Conservation (phyloP, 139 green algal species). For the Coelastrella sp. region DNA sequence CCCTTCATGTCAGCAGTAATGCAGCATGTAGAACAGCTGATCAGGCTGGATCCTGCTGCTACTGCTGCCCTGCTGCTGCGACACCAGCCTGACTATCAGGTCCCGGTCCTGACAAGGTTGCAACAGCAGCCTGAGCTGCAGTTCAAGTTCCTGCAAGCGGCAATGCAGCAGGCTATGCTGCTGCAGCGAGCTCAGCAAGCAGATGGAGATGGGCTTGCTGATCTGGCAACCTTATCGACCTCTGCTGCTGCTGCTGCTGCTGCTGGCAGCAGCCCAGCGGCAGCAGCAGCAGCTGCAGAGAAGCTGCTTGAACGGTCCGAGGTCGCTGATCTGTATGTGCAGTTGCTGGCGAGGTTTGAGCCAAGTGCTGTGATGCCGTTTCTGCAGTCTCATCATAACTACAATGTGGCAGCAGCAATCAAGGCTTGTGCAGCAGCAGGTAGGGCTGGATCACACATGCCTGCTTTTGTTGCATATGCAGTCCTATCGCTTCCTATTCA, state of each 20-base stretch:
- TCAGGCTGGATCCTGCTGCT: slow-evolving; percentile 42
- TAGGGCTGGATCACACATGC: background rate
- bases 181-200: slow-evolving; percentile 15
- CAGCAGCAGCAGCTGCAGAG: slow-evolving; percentile 30
- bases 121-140: slow-evolving; percentile 46
- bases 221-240: background rate
- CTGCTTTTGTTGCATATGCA: background rate
- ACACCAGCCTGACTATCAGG: slow-evolving; percentile 12
- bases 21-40: slow-evolving; percentile 43
- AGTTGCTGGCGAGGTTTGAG: slow-evolving; percentile 57
- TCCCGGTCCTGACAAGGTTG: slow-evolving; percentile 43
- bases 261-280: background rate
- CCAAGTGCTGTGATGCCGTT: slow-evolving; percentile 51
- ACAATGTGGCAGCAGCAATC: slow-evolving; percentile 48
- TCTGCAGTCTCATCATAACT: slow-evolving; percentile 51
- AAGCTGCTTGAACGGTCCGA: slow-evolving; percentile 31
- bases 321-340: slow-evolving; percentile 54
- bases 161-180: slow-evolving; percentile 26
- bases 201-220: slow-evolving; percentile 1
- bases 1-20: slow-evolving; percentile 34
- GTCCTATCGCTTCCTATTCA: too few species aligned
- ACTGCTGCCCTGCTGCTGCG: slow-evolving; percentile 48
- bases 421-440: slow-evolving; percentile 19
- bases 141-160: slow-evolving; percentile 56
- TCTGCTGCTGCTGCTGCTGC: background rate